Evolutionary conservation across 164 flowering plant species (phyloP).

Genomic region (Cinnamomum chago): DNA sequence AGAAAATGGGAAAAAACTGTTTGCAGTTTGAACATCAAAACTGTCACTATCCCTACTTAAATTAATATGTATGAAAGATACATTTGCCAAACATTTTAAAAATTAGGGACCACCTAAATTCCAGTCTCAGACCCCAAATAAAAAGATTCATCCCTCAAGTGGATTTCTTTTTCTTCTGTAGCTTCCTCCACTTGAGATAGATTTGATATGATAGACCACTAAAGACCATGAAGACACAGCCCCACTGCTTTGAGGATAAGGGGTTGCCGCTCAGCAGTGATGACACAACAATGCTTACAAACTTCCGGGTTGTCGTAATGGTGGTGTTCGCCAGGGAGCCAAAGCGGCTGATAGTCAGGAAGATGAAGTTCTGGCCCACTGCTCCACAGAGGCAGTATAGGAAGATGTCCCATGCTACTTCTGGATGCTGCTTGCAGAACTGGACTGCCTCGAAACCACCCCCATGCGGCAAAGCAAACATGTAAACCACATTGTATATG

Average conservation of each 20-base stretch:
- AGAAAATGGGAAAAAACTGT: not conserved
- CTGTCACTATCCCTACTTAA: conserved; percentile 1
- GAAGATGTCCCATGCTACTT: conserved; percentile 96
- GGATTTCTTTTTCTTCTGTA: conserved; percentile 69
- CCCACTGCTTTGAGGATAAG: conserved; percentile 88
- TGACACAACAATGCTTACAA: conserved; percentile 95
- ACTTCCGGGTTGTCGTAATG: conserved; percentile 95
- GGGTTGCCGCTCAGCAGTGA: conserved; percentile 93
- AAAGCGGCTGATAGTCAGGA: conserved; percentile 86
- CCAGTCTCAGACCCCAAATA: conserved; percentile 10
- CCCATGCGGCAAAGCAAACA: conserved; percentile 86
- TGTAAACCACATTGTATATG: conserved; percentile 82
- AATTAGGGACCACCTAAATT: not conserved
- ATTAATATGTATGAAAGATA: not conserved
- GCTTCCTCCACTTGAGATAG: conserved; percentile 84
- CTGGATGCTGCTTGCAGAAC: conserved; percentile 91
- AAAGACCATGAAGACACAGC: conserved; percentile 84
- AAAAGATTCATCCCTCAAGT: conserved; percentile 20
- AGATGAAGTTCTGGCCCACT: conserved; percentile 97
- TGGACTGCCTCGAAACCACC: conserved; percentile 72
- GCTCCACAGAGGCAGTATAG: conserved; percentile 93
- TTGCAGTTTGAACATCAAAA: conserved; percentile 6
- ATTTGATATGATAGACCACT: conserved; percentile 91
- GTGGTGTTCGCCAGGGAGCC: conserved; percentile 97
- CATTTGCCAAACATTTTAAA: not conserved